phyloP scores from a whole-genome alignment of 1,284 basidiomycete genomes.

The Retiboletus flavoniger region DNA sequence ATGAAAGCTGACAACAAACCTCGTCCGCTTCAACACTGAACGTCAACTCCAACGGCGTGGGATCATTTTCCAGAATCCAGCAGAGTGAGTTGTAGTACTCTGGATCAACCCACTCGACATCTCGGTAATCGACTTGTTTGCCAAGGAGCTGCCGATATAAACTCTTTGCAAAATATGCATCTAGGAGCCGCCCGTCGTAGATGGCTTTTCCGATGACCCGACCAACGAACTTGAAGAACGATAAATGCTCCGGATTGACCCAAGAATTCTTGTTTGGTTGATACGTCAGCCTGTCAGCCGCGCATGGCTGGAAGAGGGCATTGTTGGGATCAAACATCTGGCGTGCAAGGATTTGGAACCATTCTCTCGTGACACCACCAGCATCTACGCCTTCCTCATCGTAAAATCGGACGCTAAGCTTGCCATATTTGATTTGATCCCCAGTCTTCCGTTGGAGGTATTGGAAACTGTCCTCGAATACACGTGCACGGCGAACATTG shows the following conservation, averaged over 20 bases:
- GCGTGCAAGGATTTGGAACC: conserved; percentile 96
- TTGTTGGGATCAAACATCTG: conserved; percentile 99
- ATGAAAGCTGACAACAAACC: conserved; percentile 46
- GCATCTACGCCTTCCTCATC: conserved; percentile 99
- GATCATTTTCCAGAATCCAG: conserved; percentile 92
- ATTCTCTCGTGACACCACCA: conserved; percentile 96
- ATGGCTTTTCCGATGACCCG: conserved; percentile 96
- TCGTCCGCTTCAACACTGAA: conserved; percentile 93
- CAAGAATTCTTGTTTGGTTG: conserved; percentile 96
- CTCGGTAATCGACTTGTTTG: conserved; percentile 88
- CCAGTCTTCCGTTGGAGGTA: conserved; percentile 87
- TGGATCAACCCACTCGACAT: conserved; percentile 95
- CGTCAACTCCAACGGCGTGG: conserved; percentile 79
- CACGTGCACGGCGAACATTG: conserved; percentile 89
- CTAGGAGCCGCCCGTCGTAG: conserved; percentile 91
- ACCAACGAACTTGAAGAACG: conserved; percentile 99
- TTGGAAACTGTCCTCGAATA: conserved; percentile 97
- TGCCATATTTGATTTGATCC: conserved; percentile 97
- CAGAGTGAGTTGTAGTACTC: conserved; percentile 93
- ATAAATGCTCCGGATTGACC: conserved; percentile 92
- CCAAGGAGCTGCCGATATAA: conserved; percentile 91
- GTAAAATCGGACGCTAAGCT: conserved; percentile 95
- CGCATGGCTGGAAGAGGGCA: conserved; percentile 96
- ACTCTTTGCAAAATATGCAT: conserved; percentile 97
- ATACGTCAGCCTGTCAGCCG: conserved; percentile 91